Percentiles rank a stretch among this genome's conserved stretches.
Evolutionary conservation across 495 filamentous ascomycete genomes (phyloP).

Genomic region (Cairneyella variabilis): DNA sequence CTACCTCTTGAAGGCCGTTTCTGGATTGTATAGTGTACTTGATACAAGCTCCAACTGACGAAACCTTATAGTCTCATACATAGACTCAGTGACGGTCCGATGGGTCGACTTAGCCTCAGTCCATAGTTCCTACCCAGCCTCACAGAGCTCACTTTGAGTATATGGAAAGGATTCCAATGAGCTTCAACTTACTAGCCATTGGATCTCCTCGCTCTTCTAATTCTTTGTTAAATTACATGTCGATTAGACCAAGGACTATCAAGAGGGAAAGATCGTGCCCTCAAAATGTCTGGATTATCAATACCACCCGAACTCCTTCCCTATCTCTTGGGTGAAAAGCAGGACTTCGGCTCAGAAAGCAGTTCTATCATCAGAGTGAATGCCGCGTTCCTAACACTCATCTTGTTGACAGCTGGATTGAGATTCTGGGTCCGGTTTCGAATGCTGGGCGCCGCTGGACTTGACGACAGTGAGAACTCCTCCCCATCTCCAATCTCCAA

Average conservation of each 20-base stretch:
- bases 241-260: background rate
- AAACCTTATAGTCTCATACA: too few relatives aligned
- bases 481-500: background rate
- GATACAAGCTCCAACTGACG: too few relatives aligned
- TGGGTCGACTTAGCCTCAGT: too few relatives aligned
- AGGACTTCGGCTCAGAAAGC: background rate
- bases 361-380: slow-evolving; percentile 7
- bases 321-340: background rate
- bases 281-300: background rate
- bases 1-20: too few relatives aligned
- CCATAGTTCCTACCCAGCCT: too few relatives aligned
- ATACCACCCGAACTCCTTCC: background rate
- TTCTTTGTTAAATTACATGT: too few relatives aligned
- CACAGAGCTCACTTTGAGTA: too few relatives aligned
- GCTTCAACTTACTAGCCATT: too few relatives aligned
- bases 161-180: too few relatives aligned
- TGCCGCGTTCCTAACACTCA: background rate
- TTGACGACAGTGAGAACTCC: slow-evolving; percentile 8
- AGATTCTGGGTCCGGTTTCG: slow-evolving; percentile 12
- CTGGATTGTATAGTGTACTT: too few relatives aligned
- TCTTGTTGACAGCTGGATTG: background rate
- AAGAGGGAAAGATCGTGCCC: background rate
- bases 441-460: slow-evolving; percentile 9
- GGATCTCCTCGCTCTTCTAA: too few relatives aligned
- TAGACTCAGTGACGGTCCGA: too few relatives aligned